Evolutionary conservation across 106 monocot species (phyloP).

Genomic region (Dactylorhiza incarnata): DNA sequence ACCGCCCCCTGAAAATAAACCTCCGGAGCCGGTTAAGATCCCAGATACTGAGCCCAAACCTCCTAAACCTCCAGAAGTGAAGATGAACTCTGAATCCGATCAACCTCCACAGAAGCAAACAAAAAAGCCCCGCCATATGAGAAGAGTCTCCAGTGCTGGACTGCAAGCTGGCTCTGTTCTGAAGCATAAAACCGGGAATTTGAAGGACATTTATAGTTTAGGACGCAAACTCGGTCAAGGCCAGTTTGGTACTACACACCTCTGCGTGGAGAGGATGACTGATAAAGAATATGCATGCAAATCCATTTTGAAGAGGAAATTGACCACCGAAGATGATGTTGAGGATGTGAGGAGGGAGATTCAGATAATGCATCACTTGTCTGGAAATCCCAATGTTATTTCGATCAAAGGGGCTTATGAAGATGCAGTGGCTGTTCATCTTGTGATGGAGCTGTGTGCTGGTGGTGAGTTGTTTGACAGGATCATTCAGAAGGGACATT

Average conservation of each 20-base stretch:
- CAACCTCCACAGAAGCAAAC: neutral
- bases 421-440: conserved; percentile 35
- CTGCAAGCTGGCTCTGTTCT: conserved; percentile 18
- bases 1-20: conserved; percentile 7
- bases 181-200: conserved; percentile 18
- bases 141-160: conserved; percentile 8
- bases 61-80: neutral
- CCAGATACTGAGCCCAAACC: neutral
- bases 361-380: conserved; percentile 39
- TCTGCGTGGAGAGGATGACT: conserved; percentile 29
- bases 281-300: conserved; percentile 34
- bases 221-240: conserved; percentile 35
- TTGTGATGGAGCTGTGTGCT: conserved; percentile 34
- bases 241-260: conserved; percentile 36
- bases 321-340: conserved; percentile 25
- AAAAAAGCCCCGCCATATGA: conserved; percentile 10
- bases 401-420: conserved; percentile 37
- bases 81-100: neutral
- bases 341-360: conserved; percentile 40
- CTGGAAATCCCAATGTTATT: conserved; percentile 28
- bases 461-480: conserved; percentile 40
- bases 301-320: conserved; percentile 34
- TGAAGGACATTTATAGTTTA: conserved; percentile 30
- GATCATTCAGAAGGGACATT: conserved; percentile 35
- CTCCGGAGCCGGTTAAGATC: conserved; percentile 25